Evolutionary conservation across 306 rosid genomes (phyloP), one percentile per base, ranked within the genome.

Genomic region (Spatholobus suberectus): DNA sequence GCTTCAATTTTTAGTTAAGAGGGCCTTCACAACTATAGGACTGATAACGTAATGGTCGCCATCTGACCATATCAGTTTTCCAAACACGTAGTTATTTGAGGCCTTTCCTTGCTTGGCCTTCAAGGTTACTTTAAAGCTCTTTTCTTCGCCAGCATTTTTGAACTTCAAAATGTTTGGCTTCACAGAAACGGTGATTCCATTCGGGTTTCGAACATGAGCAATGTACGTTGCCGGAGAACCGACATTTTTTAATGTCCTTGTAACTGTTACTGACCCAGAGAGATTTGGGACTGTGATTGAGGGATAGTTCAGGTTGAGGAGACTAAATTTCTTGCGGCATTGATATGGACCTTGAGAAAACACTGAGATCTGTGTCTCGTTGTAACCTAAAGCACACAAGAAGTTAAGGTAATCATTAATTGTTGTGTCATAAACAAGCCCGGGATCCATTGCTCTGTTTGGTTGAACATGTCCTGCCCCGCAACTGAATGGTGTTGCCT

Each of bases 381-480:
- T 86, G 78, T 92, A 93, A 10, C 98, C 96, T 54, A 92, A 54
- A 3, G 94, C 82, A 67, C 99, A 95, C 47, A 93, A 80, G 84
- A 90, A 79, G 86, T 82, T 82, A 11, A 93, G 88, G 89, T 93
- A 95, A 75, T 95, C 98, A 0, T 62, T 24, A 17, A 83, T 37
- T 51, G 87, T 75, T 59, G 87, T 73, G 87, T 95, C 99, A 34
- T 92, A 95, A 71, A 95, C 93, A 78, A 95, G 89, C 40, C 99
- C 98, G 0, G 98, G 99, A 89, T 95, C 96, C 90, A 85, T 81
- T 59, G 97, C 99, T 17, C 40, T 78, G 85, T 92, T 93, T 59
- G 99, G 97, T 5, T 58, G 75, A 73, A 93, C 75, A 49, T 95
- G 99, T 67, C 99, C 99, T 24, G 97, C 90, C 6, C 99, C 99